Evolutionary conservation across 352 stramenopile genomes (phyloP), one percentile per base, ranked within the genome.

Genomic region (Phytophthora foliorum): DNA sequence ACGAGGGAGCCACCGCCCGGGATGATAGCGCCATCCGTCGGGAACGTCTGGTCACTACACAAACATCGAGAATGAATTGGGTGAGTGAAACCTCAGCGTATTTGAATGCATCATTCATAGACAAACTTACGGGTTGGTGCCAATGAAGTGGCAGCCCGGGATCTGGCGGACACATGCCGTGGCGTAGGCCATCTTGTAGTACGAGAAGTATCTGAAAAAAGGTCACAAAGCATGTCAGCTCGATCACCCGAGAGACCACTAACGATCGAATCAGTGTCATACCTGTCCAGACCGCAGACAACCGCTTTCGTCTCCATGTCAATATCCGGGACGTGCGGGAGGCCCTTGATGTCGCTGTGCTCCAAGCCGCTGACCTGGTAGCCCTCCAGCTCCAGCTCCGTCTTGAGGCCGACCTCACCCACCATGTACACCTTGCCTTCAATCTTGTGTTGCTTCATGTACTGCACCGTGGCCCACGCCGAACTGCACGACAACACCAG

Each of bases 111-210:
- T 32, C 14, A 48, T 44, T 29, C 13, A 61, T 17, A 29, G 29
- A 34, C 22, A 49, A 45, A 77, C 84, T 52, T 63, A 95, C 88
- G 84, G 82, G 67, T 95, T 95, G 25, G 88, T 95, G 29, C 76
- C 84, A 61, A 93, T 92, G 75, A 95, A 95, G 61, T 79, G 78
- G 63, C 88, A 95, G 31, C 75, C 82, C 14, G 81, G 81, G 64
- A 91, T 92, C 63, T 91, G 70, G 41, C 82, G 86, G 21, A 92
- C 68, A 67, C 86, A 94, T 16, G 57, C 68, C 57, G 88, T 87
- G 14, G 88, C 88, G 72, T 94, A 93, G 54, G 88, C 82, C 54
- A 95, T 77, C 73, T 95, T 95, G 84, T 92, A 95, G 78, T 92
- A 95, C 57, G 81, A 87, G 32, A 95, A 76, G 67, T 91, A 77